Conservation (phyloP, 2,329 filamentous ascomycete genomes). For the Rhexocercosporidium sp. region DNA sequence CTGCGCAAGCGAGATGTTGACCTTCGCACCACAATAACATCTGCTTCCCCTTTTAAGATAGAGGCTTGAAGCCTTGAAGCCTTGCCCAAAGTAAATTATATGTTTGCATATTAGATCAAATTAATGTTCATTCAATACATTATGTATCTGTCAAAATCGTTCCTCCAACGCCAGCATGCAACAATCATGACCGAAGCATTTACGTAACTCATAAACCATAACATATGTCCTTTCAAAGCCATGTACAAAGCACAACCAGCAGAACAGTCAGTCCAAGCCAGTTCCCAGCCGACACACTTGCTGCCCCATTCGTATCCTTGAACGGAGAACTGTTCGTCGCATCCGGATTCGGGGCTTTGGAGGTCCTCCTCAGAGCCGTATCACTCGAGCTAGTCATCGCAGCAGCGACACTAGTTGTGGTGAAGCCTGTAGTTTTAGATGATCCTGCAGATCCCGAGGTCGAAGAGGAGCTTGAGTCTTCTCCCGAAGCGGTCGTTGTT, state of each 20-base stretch:
- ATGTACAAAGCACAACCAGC: conserved; percentile 15
- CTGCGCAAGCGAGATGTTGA: too few species aligned
- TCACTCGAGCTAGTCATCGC: conserved; percentile 23
- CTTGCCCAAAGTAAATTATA: too few species aligned
- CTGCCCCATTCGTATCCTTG: conserved; percentile 28
- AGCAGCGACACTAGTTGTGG: conserved; percentile 19
- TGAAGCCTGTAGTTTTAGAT: conserved; percentile 14
- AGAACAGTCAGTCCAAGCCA: conserved; percentile 23
- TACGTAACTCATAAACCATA: conserved; percentile 7
- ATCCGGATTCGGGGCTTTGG: conserved; percentile 20
- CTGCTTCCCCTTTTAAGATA: too few species aligned
- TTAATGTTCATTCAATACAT: neutral
- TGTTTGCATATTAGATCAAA: neutral
- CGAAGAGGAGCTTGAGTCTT: neutral
- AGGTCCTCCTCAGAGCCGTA: conserved; percentile 20
- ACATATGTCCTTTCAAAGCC: conserved; percentile 13
- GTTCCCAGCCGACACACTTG: neutral
- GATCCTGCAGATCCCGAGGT: neutral
- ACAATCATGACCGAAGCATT: neutral
- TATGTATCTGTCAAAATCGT: neutral
- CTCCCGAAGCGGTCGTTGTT: conserved; percentile 15
- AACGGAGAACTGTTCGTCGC: conserved; percentile 40
- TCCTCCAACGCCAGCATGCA: neutral
- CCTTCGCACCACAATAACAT: too few species aligned
- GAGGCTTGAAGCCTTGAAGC: too few species aligned